Percentiles rank a stretch among this genome's conserved stretches.
Evolutionary conservation across 2,329 filamentous ascomycete genomes (phyloP).

Genomic region (Sarocladium strictum): DNA sequence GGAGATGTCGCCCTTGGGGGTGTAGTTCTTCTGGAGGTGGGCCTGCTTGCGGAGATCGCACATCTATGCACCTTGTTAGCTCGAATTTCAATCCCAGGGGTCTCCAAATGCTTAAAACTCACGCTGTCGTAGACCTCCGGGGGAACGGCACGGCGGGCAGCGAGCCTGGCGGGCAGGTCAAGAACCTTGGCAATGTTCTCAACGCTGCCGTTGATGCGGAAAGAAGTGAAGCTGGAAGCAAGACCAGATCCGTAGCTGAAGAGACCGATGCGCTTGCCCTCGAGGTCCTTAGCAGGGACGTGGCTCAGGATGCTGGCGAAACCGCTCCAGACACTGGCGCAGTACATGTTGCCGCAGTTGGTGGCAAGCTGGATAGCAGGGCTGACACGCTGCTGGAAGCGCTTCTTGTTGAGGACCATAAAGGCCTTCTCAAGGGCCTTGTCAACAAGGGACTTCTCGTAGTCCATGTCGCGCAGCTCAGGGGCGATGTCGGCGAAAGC

Average conservation of each 20-base stretch:
- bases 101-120: slow-evolving; percentile 33
- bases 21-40: slow-evolving; percentile 75
- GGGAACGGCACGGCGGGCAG: slow-evolving; percentile 57
- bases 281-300: slow-evolving; percentile 54
- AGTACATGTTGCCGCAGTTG: slow-evolving; percentile 66
- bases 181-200: slow-evolving; percentile 61
- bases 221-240: slow-evolving; percentile 64
- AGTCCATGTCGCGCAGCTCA: slow-evolving; percentile 72
- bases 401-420: slow-evolving; percentile 78
- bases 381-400: slow-evolving; percentile 70
- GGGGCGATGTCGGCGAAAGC: slow-evolving; percentile 69
- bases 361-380: slow-evolving; percentile 71
- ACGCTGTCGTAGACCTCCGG: slow-evolving; percentile 71
- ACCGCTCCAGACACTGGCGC: slow-evolving; percentile 69
- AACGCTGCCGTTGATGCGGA: slow-evolving; percentile 67
- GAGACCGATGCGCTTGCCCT: slow-evolving; percentile 67
- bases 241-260: slow-evolving; percentile 79
- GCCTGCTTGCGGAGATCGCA: slow-evolving; percentile 77
- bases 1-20: slow-evolving; percentile 60
- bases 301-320: slow-evolving; percentile 64
- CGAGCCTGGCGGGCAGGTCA: slow-evolving; percentile 63
- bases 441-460: slow-evolving; percentile 72
- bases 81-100: neutral
- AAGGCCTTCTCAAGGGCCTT: slow-evolving; percentile 84
- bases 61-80: slow-evolving; percentile 45